Conservation (phyloP, 257 asterid genomes). For the Osmanthus fragrans region DNA sequence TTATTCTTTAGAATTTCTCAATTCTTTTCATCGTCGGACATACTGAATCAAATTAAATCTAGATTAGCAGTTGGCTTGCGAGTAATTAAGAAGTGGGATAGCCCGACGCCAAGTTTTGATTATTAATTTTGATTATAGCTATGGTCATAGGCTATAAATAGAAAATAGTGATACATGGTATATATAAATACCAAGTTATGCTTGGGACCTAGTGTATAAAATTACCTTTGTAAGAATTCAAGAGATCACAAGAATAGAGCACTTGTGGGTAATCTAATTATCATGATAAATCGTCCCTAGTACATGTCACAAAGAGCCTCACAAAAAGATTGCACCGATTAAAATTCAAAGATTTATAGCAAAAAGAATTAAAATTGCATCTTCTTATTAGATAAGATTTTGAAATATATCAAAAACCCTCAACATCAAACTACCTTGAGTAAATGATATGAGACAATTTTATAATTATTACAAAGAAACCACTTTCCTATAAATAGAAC, state of each 20-base stretch:
- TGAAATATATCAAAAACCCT: neutral
- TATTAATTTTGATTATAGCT: neutral
- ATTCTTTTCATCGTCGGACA: neutral
- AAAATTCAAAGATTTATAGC: too few species aligned
- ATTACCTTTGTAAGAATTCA: too few species aligned
- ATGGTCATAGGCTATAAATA: neutral
- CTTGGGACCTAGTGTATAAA: too few species aligned
- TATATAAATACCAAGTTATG: too few species aligned
- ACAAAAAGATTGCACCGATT: too few species aligned
- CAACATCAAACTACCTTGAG: neutral
- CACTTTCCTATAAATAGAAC: neutral
- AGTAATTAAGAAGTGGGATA: neutral
- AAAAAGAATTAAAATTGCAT: neutral
- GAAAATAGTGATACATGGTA: neutral
- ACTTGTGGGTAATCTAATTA: too few species aligned
- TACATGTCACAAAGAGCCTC: too few species aligned
- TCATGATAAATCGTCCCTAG: too few species aligned
- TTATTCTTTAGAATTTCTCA: neutral
- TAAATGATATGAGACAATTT: neutral
- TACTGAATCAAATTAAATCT: too few species aligned
- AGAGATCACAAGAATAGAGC: too few species aligned
- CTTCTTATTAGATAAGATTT: neutral
- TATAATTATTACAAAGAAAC: neutral
- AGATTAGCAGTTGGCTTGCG: neutral
- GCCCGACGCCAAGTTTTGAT: neutral